A percentile compares a stretch with the other conserved stretches of the same genome.
Conservation (phyloP, 2,329 filamentous ascomycete genomes). For the Didymella keratinophila region DNA sequence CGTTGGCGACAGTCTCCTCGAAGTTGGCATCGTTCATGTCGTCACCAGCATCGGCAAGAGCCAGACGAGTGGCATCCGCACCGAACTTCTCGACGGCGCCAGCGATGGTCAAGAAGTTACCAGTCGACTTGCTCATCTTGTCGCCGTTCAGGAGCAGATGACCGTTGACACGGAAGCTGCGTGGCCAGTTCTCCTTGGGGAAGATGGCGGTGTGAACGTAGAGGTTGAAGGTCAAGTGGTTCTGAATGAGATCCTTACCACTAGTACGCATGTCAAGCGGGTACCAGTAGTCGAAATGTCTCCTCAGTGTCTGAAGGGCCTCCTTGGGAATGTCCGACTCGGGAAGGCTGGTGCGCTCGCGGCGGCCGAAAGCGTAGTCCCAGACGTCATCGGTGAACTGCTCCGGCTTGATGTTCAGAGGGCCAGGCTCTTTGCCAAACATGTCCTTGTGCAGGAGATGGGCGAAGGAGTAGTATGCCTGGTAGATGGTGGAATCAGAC, state of each 20-base stretch:
- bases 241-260: slow-evolving; percentile 76
- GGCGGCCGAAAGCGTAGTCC: slow-evolving; percentile 91
- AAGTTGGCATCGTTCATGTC: slow-evolving; percentile 97
- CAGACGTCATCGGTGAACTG: slow-evolving; percentile 96
- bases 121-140: slow-evolving; percentile 98
- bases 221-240: slow-evolving; percentile 94
- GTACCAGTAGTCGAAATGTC: slow-evolving; percentile 97
- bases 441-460: slow-evolving; percentile 80
- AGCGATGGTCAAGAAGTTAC: slow-evolving; percentile 92
- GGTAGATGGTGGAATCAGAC: slow-evolving; percentile 92
- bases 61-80: slow-evolving; percentile 89
- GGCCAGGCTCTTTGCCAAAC: slow-evolving; percentile 69
- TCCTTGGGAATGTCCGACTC: slow-evolving; percentile 76
- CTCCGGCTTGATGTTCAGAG: slow-evolving; percentile 69
- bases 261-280: slow-evolving; percentile 87
- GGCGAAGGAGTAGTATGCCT: slow-evolving; percentile 71
- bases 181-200: slow-evolving; percentile 86
- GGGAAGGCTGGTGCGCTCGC: slow-evolving; percentile 73
- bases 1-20: slow-evolving; percentile 92
- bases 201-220: slow-evolving; percentile 95
- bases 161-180: slow-evolving; percentile 85
- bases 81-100: slow-evolving; percentile 92
- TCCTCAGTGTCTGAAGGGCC: slow-evolving; percentile 78
- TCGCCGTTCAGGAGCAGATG: slow-evolving; percentile 94
- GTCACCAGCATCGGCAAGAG: slow-evolving; percentile 92